Conservation (phyloP, 1,139 yeast genomes). For the Saccharomyces hybrid region DNA sequence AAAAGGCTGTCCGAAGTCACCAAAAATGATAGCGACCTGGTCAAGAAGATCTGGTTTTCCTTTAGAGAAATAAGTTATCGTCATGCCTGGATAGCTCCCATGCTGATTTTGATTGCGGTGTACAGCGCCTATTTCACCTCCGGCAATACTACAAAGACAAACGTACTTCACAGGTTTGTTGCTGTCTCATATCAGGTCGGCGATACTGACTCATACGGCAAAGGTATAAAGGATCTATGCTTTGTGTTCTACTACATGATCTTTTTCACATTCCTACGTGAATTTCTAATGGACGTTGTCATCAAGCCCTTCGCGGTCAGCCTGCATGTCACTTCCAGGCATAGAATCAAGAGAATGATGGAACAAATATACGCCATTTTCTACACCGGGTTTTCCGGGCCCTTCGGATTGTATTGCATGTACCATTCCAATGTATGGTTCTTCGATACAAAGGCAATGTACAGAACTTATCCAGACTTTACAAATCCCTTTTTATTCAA, state of each 20-base stretch:
- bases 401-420: constrained; percentile 84
- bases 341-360: constrained; percentile 68
- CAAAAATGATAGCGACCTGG: constrained; percentile 19
- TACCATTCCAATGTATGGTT: constrained; percentile 71
- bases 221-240: constrained; percentile 70
- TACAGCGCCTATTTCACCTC: constrained; percentile 39
- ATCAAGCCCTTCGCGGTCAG: constrained; percentile 58
- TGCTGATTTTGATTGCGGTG: constrained; percentile 38
- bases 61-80: constrained; percentile 56
- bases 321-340: constrained; percentile 47
- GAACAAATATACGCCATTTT: constrained; percentile 80
- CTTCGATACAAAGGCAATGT: constrained; percentile 73
- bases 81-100: constrained; percentile 72
- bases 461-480: constrained; percentile 72
- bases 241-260: constrained; percentile 74
- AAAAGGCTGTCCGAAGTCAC: constrained; percentile 17
- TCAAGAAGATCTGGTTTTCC: constrained; percentile 45
- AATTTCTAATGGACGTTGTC: constrained; percentile 73
- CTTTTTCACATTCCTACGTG: constrained; percentile 80
- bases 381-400: constrained; percentile 71
- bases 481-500: constrained; percentile 64
- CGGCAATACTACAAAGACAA: constrained; percentile 46
- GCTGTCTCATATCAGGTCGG: constrained; percentile 51
- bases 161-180: constrained; percentile 56
- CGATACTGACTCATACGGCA: constrained; percentile 49